phyloP scores from a whole-genome alignment of 2,329 filamentous ascomycete genomes.

The Aspergillus japonicus region DNA sequence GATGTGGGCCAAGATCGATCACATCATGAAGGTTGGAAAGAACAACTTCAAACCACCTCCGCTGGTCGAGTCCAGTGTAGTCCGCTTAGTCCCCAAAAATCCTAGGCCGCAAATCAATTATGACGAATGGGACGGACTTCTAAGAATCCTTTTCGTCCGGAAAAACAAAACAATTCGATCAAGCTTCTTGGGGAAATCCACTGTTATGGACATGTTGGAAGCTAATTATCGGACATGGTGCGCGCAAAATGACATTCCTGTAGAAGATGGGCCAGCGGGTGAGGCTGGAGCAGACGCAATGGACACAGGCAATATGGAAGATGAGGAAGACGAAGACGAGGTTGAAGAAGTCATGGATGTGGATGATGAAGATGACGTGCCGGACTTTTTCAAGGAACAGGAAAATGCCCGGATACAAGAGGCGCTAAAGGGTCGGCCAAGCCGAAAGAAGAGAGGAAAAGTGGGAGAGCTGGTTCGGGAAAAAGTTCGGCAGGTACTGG shows the following conservation, averaged over 20 bases:
- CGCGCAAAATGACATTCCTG: slow-evolving; percentile 74
- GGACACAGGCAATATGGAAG: slow-evolving; percentile 33
- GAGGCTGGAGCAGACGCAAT: slow-evolving; percentile 35
- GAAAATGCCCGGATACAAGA: slow-evolving; percentile 35
- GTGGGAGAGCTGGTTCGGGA: slow-evolving; percentile 77
- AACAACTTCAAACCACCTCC: slow-evolving; percentile 97
- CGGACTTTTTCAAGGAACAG: slow-evolving; percentile 76
- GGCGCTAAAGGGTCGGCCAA: slow-evolving; percentile 52
- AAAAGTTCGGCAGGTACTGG: slow-evolving; percentile 82
- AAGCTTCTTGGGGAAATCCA: slow-evolving; percentile 75
- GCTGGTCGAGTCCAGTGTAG: slow-evolving; percentile 86
- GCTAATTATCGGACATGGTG: slow-evolving; percentile 89
- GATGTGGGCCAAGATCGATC: slow-evolving; percentile 74
- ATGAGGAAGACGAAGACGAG: slow-evolving; percentile 44
- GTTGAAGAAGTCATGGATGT: slow-evolving; percentile 53
- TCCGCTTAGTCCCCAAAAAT: slow-evolving; percentile 82
- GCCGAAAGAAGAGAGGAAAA: slow-evolving; percentile 71
- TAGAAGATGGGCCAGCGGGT: slow-evolving; percentile 64
- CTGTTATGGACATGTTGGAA: slow-evolving; percentile 79
- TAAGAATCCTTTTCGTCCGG: slow-evolving; percentile 77
- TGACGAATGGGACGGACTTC: slow-evolving; percentile 90
- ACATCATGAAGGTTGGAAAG: slow-evolving; percentile 88
- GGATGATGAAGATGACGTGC: slow-evolving; percentile 64
- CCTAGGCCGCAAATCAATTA: slow-evolving; percentile 86
- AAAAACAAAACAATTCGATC: slow-evolving; percentile 89